phyloP scores from a whole-genome alignment of 208 protist species.

The Trypanosoma avium region DNA sequence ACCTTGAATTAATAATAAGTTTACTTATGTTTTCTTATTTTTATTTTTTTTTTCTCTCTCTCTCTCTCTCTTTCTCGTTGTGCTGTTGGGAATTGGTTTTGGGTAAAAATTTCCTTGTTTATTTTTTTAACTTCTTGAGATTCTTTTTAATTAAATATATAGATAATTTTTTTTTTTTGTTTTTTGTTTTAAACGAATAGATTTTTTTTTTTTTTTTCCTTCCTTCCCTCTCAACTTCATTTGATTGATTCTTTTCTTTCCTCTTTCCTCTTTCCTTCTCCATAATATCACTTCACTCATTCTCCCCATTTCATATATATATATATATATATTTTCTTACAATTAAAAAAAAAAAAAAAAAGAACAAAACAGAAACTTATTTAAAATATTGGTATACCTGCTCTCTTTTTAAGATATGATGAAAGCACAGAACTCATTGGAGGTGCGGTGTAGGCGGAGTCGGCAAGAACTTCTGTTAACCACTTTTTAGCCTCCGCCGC shows the following conservation, averaged over 20 bases:
- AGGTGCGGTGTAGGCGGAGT: constrained; percentile 74
- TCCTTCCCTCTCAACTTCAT: background rate
- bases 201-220: background rate
- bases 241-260: background rate
- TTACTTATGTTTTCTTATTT: background rate
- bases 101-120: too few relatives aligned
- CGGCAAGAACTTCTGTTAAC: constrained; percentile 61
- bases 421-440: constrained; percentile 75
- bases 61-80: background rate
- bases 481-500: constrained; percentile 36
- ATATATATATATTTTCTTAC: too few relatives aligned
- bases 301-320: too few relatives aligned
- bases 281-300: background rate
- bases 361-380: too few relatives aligned
- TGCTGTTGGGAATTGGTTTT: too few relatives aligned
- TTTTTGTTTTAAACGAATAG: too few relatives aligned
- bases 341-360: too few relatives aligned
- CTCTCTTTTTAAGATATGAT: constrained; percentile 52
- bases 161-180: too few relatives aligned
- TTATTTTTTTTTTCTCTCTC: background rate
- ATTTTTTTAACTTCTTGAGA: too few relatives aligned
- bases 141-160: too few relatives aligned
- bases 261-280: background rate
- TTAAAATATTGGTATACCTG: constrained; percentile 15
- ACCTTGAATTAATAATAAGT: background rate